A percentile compares a stretch with the other conserved stretches of the same genome.
phyloP scores from a whole-genome alignment of 495 filamentous ascomycete species.

The Penicillium flavigenum region DNA sequence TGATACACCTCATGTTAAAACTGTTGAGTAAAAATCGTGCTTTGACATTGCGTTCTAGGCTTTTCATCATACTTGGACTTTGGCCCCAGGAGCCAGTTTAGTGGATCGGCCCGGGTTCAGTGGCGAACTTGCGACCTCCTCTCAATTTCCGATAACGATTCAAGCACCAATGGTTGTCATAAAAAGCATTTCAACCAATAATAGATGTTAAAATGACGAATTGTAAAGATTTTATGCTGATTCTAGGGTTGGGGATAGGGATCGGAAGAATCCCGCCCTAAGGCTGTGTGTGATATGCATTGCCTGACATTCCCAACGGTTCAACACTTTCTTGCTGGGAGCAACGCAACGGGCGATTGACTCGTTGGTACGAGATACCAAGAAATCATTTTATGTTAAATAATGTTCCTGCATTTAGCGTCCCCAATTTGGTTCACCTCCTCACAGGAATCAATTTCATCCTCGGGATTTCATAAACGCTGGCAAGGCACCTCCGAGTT shows the following conservation, averaged over 20 bases:
- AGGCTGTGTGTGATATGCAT: neutral
- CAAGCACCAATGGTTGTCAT: neutral
- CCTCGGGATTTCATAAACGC: neutral
- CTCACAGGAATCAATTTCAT: neutral
- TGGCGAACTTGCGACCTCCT: neutral
- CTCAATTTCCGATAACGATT: neutral
- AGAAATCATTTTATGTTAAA: neutral
- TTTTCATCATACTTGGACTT: neutral
- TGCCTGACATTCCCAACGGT: constrained; percentile 12
- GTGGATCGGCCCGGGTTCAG: neutral
- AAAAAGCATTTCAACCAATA: neutral
- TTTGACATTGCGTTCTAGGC: neutral
- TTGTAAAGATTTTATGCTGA: neutral
- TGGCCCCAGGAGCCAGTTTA: neutral
- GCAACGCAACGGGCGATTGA: neutral
- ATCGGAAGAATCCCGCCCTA: neutral
- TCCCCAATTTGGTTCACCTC: neutral
- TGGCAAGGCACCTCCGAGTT: neutral
- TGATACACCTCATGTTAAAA: neutral
- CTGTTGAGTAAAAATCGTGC: neutral
- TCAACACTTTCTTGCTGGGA: constrained; percentile 13
- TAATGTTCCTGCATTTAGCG: neutral
- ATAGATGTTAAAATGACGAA: neutral
- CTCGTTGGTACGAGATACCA: neutral
- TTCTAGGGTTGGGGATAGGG: neutral